phyloP scores from a whole-genome alignment of 495 filamentous ascomycete species.

The Hypoxylon crocopeplum region DNA sequence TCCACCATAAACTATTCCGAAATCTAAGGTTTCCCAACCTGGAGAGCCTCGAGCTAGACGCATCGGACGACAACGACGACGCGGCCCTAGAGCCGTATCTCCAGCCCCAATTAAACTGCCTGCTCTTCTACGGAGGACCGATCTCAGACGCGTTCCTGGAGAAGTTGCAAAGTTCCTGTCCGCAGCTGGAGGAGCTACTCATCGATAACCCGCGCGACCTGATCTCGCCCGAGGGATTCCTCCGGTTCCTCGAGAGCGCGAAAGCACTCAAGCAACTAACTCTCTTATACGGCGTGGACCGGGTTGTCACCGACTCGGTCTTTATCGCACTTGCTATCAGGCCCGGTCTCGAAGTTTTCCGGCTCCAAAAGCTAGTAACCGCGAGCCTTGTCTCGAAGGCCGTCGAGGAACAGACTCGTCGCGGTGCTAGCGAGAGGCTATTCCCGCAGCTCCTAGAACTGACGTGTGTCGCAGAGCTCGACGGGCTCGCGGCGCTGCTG shows the following conservation, averaged over 20 bases:
- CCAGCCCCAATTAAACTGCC: conserved; percentile 1
- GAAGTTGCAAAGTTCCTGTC: background rate
- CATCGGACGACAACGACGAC: background rate
- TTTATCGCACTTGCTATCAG: conserved; percentile 1
- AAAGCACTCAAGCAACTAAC: conserved; percentile 2
- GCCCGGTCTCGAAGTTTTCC: conserved; percentile 1
- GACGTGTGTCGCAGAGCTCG: background rate
- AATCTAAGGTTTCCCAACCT: conserved; percentile 1
- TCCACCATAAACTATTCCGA: conserved; percentile 17
- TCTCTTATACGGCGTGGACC: background rate
- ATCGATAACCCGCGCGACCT: conserved; percentile 8
- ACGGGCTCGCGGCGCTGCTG: background rate
- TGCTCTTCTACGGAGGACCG: conserved; percentile 1
- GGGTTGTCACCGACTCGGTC: background rate
- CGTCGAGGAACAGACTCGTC: no score
- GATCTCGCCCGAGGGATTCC: background rate
- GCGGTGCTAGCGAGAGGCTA: background rate
- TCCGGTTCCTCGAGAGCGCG: background rate
- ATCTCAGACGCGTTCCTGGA: conserved; percentile 5
- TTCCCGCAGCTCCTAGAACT: background rate
- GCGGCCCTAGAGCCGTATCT: conserved; percentile 6
- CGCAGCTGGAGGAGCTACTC: conserved; percentile 8
- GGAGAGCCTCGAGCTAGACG: conserved; percentile 1
- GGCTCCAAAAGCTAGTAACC: background rate
- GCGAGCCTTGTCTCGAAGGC: background rate